Percentiles rank a stretch among this genome's conserved stretches.
phyloP scores from a whole-genome alignment of 257 asterid genomes.

The Paraleonurus japonicus region DNA sequence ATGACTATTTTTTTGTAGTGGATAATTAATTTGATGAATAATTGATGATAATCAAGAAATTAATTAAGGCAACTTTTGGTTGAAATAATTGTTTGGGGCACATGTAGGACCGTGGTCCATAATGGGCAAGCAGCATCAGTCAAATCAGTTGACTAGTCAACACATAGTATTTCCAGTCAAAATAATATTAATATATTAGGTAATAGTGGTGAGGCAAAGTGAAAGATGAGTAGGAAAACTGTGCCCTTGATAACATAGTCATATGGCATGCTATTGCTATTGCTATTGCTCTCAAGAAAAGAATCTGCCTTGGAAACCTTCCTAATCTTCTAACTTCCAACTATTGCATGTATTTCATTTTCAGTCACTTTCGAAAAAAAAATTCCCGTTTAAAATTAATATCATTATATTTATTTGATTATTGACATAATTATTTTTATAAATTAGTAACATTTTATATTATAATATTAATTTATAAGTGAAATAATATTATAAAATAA shows the following conservation, averaged over 20 bases:
- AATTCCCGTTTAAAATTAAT: too few species aligned
- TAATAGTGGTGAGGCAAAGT: conserved; percentile 41
- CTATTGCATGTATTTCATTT: too few species aligned
- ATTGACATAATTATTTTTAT: too few species aligned
- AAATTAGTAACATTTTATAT: too few species aligned
- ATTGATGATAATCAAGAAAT: background rate
- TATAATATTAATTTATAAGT: too few species aligned
- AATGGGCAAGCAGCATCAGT: conserved; percentile 39
- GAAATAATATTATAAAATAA: too few species aligned
- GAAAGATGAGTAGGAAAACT: conserved; percentile 43
- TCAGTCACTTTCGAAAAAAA: too few species aligned
- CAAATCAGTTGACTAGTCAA: conserved; percentile 66
- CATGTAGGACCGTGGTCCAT: conserved; percentile 34
- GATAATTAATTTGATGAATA: background rate
- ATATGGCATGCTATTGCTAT: too few species aligned
- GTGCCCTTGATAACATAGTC: conserved; percentile 41
- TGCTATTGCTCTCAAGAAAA: too few species aligned
- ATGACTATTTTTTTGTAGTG: too few species aligned
- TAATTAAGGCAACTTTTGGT: conserved; percentile 15
- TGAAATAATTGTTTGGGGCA: conserved; percentile 4
- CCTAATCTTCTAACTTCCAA: conserved; percentile 13
- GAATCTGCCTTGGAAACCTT: conserved; percentile 42
- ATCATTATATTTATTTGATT: too few species aligned
- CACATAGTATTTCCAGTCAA: conserved; percentile 30
- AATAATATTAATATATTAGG: background rate